Evolutionary conservation across 1,284 basidiomycete genomes (phyloP).

Genomic region (Moesziomyces aphidis): DNA sequence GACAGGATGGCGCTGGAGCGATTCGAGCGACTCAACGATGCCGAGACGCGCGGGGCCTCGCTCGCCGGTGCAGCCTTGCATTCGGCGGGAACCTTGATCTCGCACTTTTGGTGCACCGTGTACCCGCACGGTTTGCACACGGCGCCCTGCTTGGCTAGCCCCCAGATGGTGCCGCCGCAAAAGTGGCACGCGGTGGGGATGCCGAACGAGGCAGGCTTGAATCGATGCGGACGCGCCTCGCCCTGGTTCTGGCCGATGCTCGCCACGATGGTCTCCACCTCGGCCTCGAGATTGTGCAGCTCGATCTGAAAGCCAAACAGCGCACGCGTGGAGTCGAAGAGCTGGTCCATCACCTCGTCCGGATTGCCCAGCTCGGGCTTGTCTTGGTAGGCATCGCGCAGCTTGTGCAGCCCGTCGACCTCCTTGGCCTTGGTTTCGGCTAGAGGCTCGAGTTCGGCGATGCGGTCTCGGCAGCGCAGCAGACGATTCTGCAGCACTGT

Average conservation of each 20-base stretch:
- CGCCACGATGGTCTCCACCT: slow-evolving; percentile 35
- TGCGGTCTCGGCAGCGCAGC: slow-evolving; percentile 30
- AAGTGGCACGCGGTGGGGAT: slow-evolving; percentile 56
- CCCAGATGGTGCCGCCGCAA: slow-evolving; percentile 55
- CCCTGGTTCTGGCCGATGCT: slow-evolving; percentile 49
- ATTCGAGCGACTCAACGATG: slow-evolving; percentile 7
- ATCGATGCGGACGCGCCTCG: slow-evolving; percentile 47
- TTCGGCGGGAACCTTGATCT: slow-evolving; percentile 57
- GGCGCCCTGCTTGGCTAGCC: slow-evolving; percentile 48
- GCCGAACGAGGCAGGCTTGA: slow-evolving; percentile 54
- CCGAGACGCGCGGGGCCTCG: slow-evolving; percentile 2
- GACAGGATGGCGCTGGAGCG: slow-evolving; percentile 15
- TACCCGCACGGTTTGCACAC: slow-evolving; percentile 58
- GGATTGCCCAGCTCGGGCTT: slow-evolving; percentile 44
- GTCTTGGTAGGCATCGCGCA: slow-evolving; percentile 48
- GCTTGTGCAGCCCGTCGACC: slow-evolving; percentile 42
- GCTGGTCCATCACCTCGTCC: slow-evolving; percentile 54
- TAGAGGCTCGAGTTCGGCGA: slow-evolving; percentile 44
- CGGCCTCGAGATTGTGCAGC: slow-evolving; percentile 34
- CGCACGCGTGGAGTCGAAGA: slow-evolving; percentile 39
- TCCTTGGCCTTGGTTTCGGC: slow-evolving; percentile 43
- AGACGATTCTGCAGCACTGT: slow-evolving; percentile 52
- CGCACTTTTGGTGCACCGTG: slow-evolving; percentile 57
- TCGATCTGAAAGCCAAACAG: slow-evolving; percentile 42
- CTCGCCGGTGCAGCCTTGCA: slow-evolving; percentile 42